Base-by-base conservation (phyloP, 2,329 filamentous ascomycete genomes). In the Colletotrichum camelliae region DNA sequence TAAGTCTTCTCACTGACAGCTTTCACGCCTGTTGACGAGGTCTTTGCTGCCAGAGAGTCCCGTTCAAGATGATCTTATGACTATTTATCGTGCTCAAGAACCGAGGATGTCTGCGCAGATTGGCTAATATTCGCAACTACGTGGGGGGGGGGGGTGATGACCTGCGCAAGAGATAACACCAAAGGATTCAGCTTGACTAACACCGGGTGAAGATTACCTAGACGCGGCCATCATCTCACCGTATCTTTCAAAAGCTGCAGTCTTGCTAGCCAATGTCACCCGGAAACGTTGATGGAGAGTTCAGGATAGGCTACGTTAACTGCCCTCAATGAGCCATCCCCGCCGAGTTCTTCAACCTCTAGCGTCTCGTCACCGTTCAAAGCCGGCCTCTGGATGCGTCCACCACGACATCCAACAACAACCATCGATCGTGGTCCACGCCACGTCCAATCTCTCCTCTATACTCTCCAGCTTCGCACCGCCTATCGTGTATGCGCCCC, bases 401-500 rank as follows among this genome's bases (percentile, higher is more conserved):
- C 39, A 43, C 18, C 16, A n/a, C n/a, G 9, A 2, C 18, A 43
- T n/a, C 39, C 39, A 43, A 43, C 4, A 43, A 6, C 39, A 43
- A 6, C 16, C 16, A 5, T 43, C 4, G 16, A 18, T 39, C 37
- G 16, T 16, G 7, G 7, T 39, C 37, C 16, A 39, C 37, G 4
- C 8, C 8, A 43, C 1, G 8, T 43, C 8, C 16, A 0, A 18
- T n/a, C 8, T 43, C 16, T 43, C 39, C 39, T 3, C 7, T 24
- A 24, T 13, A 3, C 52, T 27, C 21, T 39, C 24, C 35, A 7
- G 3, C 39, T 43, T 43, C 3, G 39, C 31, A 10, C 7, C 58
- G 27, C 6, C 27, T 35, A 43, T 70, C 57, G 57, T 2, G 72
- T 78, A 27, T 77, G 78, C 6, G 77, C 80, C 3, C 80, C 80